Evolutionary conservation across 129 eudicot species (phyloP), one percentile per base, ranked within the genome.

Genomic region (Flaveria robusta): DNA sequence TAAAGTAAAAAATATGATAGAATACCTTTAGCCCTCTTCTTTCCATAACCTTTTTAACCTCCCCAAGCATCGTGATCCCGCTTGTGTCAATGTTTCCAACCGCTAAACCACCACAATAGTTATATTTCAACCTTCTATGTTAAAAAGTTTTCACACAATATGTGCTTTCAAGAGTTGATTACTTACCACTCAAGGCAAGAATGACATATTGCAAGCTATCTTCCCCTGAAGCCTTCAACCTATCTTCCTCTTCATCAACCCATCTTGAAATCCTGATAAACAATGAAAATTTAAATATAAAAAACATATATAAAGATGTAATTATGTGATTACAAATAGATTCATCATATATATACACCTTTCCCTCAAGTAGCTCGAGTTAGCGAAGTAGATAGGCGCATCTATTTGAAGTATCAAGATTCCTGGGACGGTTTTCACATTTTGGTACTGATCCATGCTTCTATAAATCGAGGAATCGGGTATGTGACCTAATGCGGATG

Each of bases 11-110:
- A 18, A 29, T 39, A 14, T 50, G 19, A 27, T 6, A n/a, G 20
- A 62, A 4, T 76, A 92, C 98, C 96, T 89, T 88, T 58, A 94
- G 90, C 52, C 87, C 98, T 80, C 93, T 83, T 73, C 90, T 81
- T 42, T 94, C 96, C 23, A 79, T 37, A 31, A 60, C 82, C 83
- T 87, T 89, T 74, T 87, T 87, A 31, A 94, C 78, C 84, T 94
- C 98, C 46, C 88, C 96, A 15, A 94, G 78, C 98, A 94, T 94
- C 55, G 97, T 86, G 68, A 87, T 84, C 66, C 97, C 98, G 41
- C 98, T 94, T 0, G 98, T 87, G 72, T 94, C 98, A 18, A 94
- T 89, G 84, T 90, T 86, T 51, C 90, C 98, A 42, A 94, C 92
- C 27, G 96, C 98, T 94, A 84, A 47, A 76, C 13, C 7, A 62